Percentiles rank a stretch among this genome's conserved stretches.
phyloP scores from a whole-genome alignment of 305 asterid genomes.

The Nicotiana rustica region DNA sequence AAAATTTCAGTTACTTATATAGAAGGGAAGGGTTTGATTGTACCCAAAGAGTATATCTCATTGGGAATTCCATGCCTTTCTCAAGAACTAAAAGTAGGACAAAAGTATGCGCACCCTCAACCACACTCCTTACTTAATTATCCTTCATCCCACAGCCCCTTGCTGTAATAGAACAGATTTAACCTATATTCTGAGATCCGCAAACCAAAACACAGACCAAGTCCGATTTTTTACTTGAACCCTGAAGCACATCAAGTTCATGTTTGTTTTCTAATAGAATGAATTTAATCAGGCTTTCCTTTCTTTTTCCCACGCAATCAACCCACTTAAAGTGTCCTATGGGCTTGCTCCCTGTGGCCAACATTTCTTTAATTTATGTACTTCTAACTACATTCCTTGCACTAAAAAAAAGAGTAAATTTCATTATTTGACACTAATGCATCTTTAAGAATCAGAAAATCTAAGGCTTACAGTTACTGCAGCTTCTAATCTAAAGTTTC shows the following conservation, averaged over 20 bases:
- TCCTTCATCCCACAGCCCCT: slow-evolving; percentile 16
- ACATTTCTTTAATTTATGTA: not conserved
- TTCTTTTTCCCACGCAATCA: not conserved
- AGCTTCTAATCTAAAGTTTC: not conserved
- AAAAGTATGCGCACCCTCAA: slow-evolving; percentile 6
- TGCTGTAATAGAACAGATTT: slow-evolving; percentile 14
- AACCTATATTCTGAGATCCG: not conserved
- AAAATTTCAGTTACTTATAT: not conserved
- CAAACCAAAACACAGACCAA: slow-evolving; percentile 22
- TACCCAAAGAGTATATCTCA: not conserved
- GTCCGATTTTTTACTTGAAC: not conserved
- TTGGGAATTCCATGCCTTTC: slow-evolving; percentile 1
- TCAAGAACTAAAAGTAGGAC: slow-evolving; percentile 12
- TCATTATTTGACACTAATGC: slow-evolving; percentile 10
- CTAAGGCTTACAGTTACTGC: slow-evolving; percentile 14
- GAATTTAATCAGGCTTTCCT: not conserved
- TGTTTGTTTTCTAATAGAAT: slow-evolving; percentile 2
- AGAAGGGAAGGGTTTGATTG: not conserved
- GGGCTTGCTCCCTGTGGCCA: not conserved
- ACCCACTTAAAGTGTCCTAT: slow-evolving; percentile 9
- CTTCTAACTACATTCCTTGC: slow-evolving; percentile 18
- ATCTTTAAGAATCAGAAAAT: not conserved
- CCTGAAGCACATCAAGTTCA: slow-evolving; percentile 6
- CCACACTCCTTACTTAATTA: not conserved
- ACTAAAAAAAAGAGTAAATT: not conserved